Evolutionary conservation across 2,329 filamentous ascomycete species (phyloP).

Genomic region (Beauveria sp.): DNA sequence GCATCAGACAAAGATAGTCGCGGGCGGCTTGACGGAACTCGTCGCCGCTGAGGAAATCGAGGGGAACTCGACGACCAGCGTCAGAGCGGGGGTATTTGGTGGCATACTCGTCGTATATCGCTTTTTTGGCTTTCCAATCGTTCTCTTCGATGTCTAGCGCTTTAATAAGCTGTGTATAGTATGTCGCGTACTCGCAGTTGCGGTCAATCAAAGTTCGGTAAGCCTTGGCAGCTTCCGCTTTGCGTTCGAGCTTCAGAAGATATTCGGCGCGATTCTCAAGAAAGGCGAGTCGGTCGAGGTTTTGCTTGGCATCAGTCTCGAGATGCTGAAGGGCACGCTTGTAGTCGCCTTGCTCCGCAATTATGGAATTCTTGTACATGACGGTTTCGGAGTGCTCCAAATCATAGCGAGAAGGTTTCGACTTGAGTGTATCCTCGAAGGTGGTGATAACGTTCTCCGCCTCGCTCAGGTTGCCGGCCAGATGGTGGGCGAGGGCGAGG

Average conservation of each 20-base stretch:
- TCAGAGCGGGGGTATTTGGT: conserved; percentile 77
- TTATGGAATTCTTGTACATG: conserved; percentile 92
- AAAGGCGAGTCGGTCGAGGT: conserved; percentile 75
- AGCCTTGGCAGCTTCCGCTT: conserved; percentile 72
- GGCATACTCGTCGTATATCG: conserved; percentile 70
- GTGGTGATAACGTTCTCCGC: conserved; percentile 87
- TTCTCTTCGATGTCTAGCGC: conserved; percentile 53
- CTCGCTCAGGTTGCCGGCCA: conserved; percentile 75
- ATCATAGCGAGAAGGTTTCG: conserved; percentile 66
- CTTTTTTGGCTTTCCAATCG: conserved; percentile 58
- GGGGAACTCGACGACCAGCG: conserved; percentile 73
- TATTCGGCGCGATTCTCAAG: conserved; percentile 84
- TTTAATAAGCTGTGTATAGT: conserved; percentile 72
- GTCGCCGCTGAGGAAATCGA: conserved; percentile 81
- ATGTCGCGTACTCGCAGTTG: conserved; percentile 79
- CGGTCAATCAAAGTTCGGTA: conserved; percentile 77
- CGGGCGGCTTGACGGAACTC: conserved; percentile 73
- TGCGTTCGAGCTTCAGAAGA: conserved; percentile 66
- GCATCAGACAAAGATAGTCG: conserved; percentile 72
- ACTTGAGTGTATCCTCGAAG: conserved; percentile 89
- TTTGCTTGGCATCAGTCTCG: conserved; percentile 66
- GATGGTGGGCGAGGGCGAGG: conserved; percentile 86
- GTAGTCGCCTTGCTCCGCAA: conserved; percentile 79
- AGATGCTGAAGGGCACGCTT: conserved; percentile 82
- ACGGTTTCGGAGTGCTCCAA: conserved; percentile 90